Conservation (phyloP, 31 red algal species). For the Odonthalia washingtoniensis region DNA sequence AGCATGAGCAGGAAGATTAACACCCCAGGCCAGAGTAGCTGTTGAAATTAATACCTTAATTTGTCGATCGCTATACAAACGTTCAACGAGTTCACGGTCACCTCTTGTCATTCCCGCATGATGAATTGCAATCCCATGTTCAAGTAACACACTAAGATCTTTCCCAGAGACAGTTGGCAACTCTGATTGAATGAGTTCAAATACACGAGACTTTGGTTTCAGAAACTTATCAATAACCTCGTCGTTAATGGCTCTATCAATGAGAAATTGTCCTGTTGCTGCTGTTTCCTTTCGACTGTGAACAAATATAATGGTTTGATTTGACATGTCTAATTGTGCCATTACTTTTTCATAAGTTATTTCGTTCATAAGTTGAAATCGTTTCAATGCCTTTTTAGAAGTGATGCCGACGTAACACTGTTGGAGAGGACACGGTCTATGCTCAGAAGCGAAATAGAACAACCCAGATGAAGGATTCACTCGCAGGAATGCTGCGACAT, state of each 20-base stretch:
- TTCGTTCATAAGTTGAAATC: constrained; percentile 85
- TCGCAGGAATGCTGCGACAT: constrained; percentile 91
- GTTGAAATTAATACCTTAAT: constrained; percentile 91
- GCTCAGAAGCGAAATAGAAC: constrained; percentile 83
- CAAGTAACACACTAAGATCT: constrained; percentile 64
- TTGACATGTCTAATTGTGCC: constrained; percentile 51
- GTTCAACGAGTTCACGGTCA: constrained; percentile 87
- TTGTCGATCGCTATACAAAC: constrained; percentile 78
- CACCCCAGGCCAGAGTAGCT: constrained; percentile 98
- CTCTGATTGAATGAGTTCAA: constrained; percentile 70
- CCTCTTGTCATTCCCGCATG: constrained; percentile 92
- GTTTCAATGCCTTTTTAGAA: constrained; percentile 73
- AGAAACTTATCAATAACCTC: constrained; percentile 80
- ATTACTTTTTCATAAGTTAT: constrained; percentile 82
- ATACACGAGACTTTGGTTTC: constrained; percentile 53
- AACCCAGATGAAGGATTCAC: constrained; percentile 67
- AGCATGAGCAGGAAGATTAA: constrained; percentile 97
- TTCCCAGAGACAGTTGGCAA: constrained; percentile 60
- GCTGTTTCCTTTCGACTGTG: constrained; percentile 92
- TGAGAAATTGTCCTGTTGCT: constrained; percentile 71
- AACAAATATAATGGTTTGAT: constrained; percentile 97
- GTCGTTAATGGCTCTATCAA: constrained; percentile 81
- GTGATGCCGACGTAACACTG: constrained; percentile 88
- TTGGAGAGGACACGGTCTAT: constrained; percentile 90
- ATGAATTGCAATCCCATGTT: constrained; percentile 87